A percentile compares a stretch with the other conserved stretches of the same genome.
Conservation (phyloP, 2,329 filamentous ascomycete species). For the Fusarium scirpi region DNA sequence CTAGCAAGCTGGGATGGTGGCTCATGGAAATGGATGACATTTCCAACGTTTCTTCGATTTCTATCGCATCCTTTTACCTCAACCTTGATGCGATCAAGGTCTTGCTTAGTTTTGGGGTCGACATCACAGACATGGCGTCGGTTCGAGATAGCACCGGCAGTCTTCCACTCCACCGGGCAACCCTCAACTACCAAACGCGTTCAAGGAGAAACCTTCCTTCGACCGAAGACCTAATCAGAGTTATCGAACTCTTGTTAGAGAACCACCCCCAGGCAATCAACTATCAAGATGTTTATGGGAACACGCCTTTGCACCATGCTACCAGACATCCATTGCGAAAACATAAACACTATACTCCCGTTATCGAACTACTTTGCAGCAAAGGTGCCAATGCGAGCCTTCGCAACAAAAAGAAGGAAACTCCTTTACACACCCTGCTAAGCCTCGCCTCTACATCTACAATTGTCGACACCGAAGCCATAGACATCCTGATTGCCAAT, state of each 20-base stretch:
- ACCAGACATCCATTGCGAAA: neutral
- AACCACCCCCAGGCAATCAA: neutral
- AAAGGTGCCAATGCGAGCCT: neutral
- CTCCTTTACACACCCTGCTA: neutral
- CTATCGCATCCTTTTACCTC: neutral
- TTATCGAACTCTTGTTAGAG: neutral
- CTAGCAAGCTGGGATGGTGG: neutral
- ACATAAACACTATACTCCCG: neutral
- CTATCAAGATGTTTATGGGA: neutral
- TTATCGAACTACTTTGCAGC: neutral
- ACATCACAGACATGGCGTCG: neutral
- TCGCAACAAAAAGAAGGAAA: neutral
- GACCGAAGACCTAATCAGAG: too few species aligned
- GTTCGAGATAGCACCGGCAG: neutral
- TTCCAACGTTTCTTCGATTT: neutral
- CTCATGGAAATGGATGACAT: neutral
- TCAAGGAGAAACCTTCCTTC: too few species aligned
- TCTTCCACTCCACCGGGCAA: neutral
- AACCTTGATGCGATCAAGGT: neutral
- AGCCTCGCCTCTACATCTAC: rapidly evolving
- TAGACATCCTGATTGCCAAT: neutral
- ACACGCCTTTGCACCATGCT: neutral
- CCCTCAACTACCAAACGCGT: neutral
- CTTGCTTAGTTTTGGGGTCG: rapidly evolving
- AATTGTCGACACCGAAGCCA: rapidly evolving